Evolutionary conservation across 202 grass and related monocot genomes (phyloP), one percentile per base, ranked within the genome.

Genomic region (Bolboschoenoplectus hybrid): DNA sequence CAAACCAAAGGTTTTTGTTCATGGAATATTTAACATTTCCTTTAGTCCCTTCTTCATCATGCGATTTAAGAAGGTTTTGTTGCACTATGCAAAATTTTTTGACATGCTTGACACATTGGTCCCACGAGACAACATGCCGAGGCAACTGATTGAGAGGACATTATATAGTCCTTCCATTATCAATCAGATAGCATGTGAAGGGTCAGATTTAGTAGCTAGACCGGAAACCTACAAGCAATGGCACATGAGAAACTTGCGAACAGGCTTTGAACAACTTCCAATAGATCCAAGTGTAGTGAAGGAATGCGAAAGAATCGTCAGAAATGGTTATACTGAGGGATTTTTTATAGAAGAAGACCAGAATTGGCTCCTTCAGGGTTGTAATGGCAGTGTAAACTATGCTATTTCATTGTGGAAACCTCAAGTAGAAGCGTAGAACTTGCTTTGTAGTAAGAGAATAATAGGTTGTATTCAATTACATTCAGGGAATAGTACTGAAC

Each of bases 1-100:
- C 32, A 87, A 90, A 9, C 93, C 93, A 0, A 81, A 63, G 26
- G 57, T 88, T 62, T 91, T 95, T 26, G 60, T 95, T 12, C 90
- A 85, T 62, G 93, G 87, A 52, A 64, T 89, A 26, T 38, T 74
- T 6, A 91, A 91, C 85, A 85, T 63, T 65, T 88, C 85, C 41
- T 70, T 66, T 70, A 65, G 16, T 65, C 82, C 88, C 2, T 95
- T 89, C 73, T 95, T 95, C 64, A 52, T 7, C 9, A 68, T 47
- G 12, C 84, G 88, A 4, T 89, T 89, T 81, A 69, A 64, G 1
- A 83, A 61, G 56, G 88, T 80, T 38, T 34, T 89, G 7, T 89
- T 69, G 9, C 84, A 86, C 58, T 86, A 55, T 36, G 86, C 84
- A 11, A 61, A 63, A 2, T 62, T 83, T 44, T 89, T 89, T 14